Conservation (phyloP, 2,329 filamentous ascomycete species). For the Trichoderma harzianum region DNA sequence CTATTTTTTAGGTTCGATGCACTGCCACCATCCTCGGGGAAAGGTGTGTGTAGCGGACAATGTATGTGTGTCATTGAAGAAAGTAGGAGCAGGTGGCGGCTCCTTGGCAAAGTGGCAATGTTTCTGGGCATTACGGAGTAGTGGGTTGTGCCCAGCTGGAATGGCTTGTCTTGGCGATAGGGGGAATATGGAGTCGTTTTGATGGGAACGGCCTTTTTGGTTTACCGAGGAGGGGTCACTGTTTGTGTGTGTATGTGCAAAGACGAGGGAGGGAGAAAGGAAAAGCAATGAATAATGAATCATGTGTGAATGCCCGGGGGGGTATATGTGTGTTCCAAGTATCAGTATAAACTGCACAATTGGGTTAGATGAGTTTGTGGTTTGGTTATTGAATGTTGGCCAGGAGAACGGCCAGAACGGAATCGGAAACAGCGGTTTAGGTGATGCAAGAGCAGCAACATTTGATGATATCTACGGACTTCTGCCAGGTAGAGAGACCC, state of each 20-base stretch:
- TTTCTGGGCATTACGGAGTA: not conserved
- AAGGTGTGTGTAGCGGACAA: not conserved
- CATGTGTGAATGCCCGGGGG: not conserved
- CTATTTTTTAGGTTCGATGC: not conserved
- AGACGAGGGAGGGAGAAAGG: not conserved
- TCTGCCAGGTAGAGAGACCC: not conserved
- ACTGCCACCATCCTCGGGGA: not conserved
- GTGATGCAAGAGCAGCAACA: not conserved
- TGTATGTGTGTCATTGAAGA: not conserved
- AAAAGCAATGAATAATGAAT: too few relatives aligned
- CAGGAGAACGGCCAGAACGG: too few relatives aligned
- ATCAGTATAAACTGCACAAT: not conserved
- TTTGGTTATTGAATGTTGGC: too few relatives aligned
- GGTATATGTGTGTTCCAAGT: not conserved
- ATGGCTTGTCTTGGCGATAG: conserved; percentile 3
- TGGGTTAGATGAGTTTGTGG: not conserved
- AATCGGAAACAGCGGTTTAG: too few relatives aligned
- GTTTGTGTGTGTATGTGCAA: not conserved
- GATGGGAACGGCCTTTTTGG: not conserved
- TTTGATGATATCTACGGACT: not conserved
- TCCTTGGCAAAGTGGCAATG: conserved; percentile 7
- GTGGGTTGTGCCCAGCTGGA: not conserved
- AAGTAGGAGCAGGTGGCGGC: not conserved
- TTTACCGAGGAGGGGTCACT: not conserved
- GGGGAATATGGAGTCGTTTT: not conserved